A percentile compares a stretch with the other conserved stretches of the same genome.
These are phyloP conservation scores for Paramyrothecium sp. DNA, from an alignment of 2,329 filamentous ascomycete genomes.

Conservation along the genomic window DNA sequence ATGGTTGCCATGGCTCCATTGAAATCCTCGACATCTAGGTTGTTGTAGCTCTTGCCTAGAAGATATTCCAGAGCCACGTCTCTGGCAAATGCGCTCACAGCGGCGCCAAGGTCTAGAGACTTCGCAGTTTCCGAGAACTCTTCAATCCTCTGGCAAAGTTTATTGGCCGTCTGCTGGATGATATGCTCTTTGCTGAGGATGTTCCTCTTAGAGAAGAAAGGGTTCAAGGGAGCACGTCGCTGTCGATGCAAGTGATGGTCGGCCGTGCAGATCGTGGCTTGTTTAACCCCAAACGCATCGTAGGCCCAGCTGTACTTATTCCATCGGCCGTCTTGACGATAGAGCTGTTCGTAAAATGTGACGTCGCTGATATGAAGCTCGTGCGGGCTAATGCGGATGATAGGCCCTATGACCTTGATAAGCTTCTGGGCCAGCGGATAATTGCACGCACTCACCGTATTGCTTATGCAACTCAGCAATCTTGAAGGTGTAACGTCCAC, in stretches of 20 bases:
- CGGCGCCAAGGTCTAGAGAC: constrained; percentile 11
- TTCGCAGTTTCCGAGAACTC: neutral
- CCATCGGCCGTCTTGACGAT: constrained; percentile 4
- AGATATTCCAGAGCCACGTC: constrained; percentile 13
- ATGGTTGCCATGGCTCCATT: constrained; percentile 4
- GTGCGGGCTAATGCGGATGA: constrained; percentile 18
- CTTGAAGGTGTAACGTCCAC: constrained; percentile 17
- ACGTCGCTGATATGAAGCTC: constrained; percentile 18
- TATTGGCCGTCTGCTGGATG: neutral
- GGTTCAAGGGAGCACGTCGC: neutral
- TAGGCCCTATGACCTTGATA: constrained; percentile 9
- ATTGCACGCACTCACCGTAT: constrained; percentile 20
- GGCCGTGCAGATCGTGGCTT: neutral
- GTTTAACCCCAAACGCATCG: neutral
- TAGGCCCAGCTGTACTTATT: neutral
- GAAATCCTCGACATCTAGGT: constrained; percentile 12
- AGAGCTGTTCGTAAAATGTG: constrained; percentile 14
- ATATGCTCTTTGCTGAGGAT: neutral
- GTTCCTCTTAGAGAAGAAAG: neutral
- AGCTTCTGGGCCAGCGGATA: neutral
- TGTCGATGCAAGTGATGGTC: neutral
- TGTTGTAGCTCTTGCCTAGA: constrained; percentile 8
- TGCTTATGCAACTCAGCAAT: constrained; percentile 26
- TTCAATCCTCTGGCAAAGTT: neutral
- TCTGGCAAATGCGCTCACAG: constrained; percentile 9